These are phyloP conservation scores for Coniferiporia sulphurascens DNA, from an alignment of 1,284 basidiomycete genomes.

Conservation along the genomic window DNA sequence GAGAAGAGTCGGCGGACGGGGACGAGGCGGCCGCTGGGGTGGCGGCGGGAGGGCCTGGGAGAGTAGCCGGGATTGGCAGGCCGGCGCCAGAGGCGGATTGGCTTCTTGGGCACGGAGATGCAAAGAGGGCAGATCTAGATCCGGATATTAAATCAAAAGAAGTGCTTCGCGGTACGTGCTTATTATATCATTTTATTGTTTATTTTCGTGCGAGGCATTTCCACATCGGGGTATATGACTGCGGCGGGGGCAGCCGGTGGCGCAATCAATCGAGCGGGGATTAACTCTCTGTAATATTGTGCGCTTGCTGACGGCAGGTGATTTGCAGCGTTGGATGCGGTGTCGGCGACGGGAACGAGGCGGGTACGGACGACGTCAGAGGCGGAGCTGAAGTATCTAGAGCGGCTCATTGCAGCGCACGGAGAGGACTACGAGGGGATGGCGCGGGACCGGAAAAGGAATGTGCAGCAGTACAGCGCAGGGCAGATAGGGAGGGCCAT, in stretches of 20 bases:
- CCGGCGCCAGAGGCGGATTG: slow-evolving; percentile 24
- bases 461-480: slow-evolving; percentile 82
- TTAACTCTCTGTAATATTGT: too few relatives aligned
- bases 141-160: slow-evolving; percentile 16
- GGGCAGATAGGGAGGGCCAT: slow-evolving; percentile 74
- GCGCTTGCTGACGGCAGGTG: too few relatives aligned
- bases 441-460: slow-evolving; percentile 76
- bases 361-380: slow-evolving; percentile 62
- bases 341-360: slow-evolving; percentile 38
- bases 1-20: slow-evolving; percentile 36
- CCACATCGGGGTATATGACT: slow-evolving; percentile 7
- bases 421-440: slow-evolving; percentile 72
- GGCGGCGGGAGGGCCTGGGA: slow-evolving; percentile 32
- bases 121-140: not conserved
- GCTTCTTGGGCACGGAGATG: slow-evolving; percentile 35
- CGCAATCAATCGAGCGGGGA: too few relatives aligned
- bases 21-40: slow-evolving; percentile 26
- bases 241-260: not conserved
- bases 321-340: slow-evolving; percentile 42
- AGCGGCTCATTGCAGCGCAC: slow-evolving; percentile 64
- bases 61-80: slow-evolving; percentile 18
- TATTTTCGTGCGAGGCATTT: not conserved
- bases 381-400: slow-evolving; percentile 69
- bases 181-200: too few relatives aligned
- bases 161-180: slow-evolving; percentile 32